These are phyloP conservation scores for Ceratocystis alfenasii DNA, from an alignment of 2,329 filamentous ascomycete genomes.

Conservation along the genomic window DNA sequence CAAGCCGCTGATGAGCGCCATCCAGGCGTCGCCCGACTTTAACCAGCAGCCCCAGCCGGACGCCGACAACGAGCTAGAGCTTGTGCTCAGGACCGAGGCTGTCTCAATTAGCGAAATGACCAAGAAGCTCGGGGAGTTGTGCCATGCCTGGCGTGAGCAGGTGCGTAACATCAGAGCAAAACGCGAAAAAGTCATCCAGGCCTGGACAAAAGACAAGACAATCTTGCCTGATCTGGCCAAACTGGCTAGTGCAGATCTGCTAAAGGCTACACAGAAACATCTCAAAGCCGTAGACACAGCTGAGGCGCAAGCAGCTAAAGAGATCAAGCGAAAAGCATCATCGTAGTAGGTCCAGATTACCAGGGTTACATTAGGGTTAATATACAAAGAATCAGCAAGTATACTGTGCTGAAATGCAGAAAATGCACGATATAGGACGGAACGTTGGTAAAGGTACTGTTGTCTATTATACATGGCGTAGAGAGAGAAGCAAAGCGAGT, in stretches of 20 bases:
- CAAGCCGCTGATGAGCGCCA: constrained; percentile 44
- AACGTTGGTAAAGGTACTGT: background rate
- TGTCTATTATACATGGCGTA: constrained; percentile 16
- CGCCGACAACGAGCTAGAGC: constrained; percentile 48
- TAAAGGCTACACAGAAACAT: constrained; percentile 42
- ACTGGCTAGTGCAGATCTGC: constrained; percentile 37
- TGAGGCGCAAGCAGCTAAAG: constrained; percentile 39
- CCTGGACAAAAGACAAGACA: constrained; percentile 36
- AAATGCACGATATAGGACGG: too few relatives aligned
- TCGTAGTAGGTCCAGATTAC: background rate
- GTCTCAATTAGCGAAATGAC: constrained; percentile 39
- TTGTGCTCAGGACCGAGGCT: constrained; percentile 42
- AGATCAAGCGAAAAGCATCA: constrained; percentile 27
- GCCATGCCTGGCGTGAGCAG: constrained; percentile 41
- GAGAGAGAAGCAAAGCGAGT: background rate
- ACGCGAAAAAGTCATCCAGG: constrained; percentile 39
- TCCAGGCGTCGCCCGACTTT: constrained; percentile 41
- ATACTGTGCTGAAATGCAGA: background rate
- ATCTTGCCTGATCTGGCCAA: constrained; percentile 39
- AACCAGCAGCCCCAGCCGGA: constrained; percentile 50
- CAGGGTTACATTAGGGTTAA: background rate
- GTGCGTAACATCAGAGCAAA: constrained; percentile 38
- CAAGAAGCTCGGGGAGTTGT: constrained; percentile 35
- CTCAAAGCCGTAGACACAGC: constrained; percentile 39
- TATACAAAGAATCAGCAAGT: background rate